These are phyloP conservation scores for Grosmannia penicillata DNA, from an alignment of 2,329 filamentous ascomycete species.

Conservation along the genomic window DNA sequence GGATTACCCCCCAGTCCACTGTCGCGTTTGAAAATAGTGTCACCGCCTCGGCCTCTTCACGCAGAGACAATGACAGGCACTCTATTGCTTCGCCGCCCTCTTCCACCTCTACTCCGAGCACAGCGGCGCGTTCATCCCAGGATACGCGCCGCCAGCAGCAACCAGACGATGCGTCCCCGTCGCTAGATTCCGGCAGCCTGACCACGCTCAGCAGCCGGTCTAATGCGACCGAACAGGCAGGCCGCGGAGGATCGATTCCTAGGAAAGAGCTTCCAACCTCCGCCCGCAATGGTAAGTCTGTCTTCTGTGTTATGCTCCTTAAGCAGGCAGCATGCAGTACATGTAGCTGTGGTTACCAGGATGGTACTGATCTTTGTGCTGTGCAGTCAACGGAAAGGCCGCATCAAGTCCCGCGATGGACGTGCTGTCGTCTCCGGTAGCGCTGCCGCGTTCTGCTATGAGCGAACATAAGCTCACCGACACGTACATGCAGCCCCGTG, in stretches of 20 bases:
- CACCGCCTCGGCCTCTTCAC: conserved; percentile 19
- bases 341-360: no score
- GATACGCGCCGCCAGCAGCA: conserved; percentile 40
- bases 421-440: conserved; percentile 9
- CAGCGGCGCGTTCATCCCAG: conserved; percentile 36
- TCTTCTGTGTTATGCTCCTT: neutral
- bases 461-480: conserved; percentile 30
- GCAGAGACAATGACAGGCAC: conserved; percentile 20
- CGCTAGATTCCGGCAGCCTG: conserved; percentile 21
- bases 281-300: conserved; percentile 28
- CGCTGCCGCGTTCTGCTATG: conserved; percentile 13
- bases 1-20: conserved; percentile 29
- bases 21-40: conserved; percentile 24
- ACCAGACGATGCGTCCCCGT: conserved; percentile 27
- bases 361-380: no score
- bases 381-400: conserved; percentile 23
- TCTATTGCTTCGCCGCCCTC: conserved; percentile 13
- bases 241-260: conserved; percentile 33
- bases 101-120: conserved; percentile 16
- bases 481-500: conserved; percentile 43
- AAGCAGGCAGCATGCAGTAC: no score
- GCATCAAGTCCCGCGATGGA: conserved; percentile 10
- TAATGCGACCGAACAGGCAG: conserved; percentile 27
- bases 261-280: conserved; percentile 47
- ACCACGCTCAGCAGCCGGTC: conserved; percentile 21